Conservation (phyloP, 176 grass and related monocot species). For the Alloteropsis semialata region DNA sequence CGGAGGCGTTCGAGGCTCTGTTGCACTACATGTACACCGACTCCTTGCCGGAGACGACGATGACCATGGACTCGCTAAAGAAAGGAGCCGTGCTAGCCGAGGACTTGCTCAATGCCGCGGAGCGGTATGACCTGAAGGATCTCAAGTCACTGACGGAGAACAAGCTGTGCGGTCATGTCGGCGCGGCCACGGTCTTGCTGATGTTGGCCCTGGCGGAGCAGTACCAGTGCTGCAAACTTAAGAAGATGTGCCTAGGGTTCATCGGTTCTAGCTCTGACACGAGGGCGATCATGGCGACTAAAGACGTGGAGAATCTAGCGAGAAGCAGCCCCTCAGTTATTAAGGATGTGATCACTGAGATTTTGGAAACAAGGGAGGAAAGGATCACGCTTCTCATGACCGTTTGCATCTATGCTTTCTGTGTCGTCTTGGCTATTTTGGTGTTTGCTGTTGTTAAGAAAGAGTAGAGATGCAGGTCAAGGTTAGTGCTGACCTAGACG, state of each 20-base stretch:
- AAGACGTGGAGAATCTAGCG: not conserved
- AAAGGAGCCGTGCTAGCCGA: not conserved
- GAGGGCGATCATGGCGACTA: not conserved
- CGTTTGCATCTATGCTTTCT: not conserved
- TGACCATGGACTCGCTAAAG: not conserved
- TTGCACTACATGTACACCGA: constrained; percentile 7
- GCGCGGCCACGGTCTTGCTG: not conserved
- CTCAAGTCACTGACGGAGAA: not conserved
- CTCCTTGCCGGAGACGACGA: not conserved
- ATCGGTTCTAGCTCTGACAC: not conserved
- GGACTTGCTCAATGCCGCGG: not conserved
- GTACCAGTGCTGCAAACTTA: not conserved
- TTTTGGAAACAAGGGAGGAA: not conserved
- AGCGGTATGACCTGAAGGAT: not conserved
- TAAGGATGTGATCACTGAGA: not conserved
- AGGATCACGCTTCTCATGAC: no score
- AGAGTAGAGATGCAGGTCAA: not conserved
- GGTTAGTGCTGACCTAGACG: no score
- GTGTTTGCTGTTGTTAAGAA: not conserved
- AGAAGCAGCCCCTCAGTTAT: not conserved
- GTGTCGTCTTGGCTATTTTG: not conserved
- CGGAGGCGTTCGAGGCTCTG: not conserved
- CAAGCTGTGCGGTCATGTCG: not conserved
- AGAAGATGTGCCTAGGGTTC: not conserved
- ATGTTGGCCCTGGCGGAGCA: not conserved